Evolutionary conservation across 2,329 filamentous ascomycete species (phyloP), one percentile per base, ranked within the genome.

Genomic region (Immersiporthe knoxdaviesiana): DNA sequence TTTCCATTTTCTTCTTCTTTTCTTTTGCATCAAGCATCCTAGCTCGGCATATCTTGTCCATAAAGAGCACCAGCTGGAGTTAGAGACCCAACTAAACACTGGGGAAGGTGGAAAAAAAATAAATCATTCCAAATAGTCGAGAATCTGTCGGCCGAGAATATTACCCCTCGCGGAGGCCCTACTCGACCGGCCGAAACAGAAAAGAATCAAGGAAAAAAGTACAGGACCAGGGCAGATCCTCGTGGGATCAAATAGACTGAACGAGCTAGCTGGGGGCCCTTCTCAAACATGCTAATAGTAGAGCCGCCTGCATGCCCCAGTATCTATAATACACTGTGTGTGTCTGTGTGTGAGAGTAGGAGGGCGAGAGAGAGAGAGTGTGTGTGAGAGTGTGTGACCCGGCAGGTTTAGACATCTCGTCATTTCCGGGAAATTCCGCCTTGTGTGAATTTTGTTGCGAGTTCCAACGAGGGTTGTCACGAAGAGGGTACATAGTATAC

Each of bases 261-360:
- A 56, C 8, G 2, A 30, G 52, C 52, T 30, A 56, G 52, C 52
- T 16, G 32, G 52, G 12, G 27, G n/a, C n/a, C n/a, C 24, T 5
- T 18, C n/a, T n/a, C 44, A 2, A 30, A 56, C 24, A 56, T 7
- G 27, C 27, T 56, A n/a, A n/a, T n/a, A n/a, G n/a, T n/a, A 8
- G 27, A 56, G 52, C 52, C 52, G 52, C 52, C 24, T 56, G 52
- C 52, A 56, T 30, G 52, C 52, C 24, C 16, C 52, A 30, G 52
- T 18, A 30, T 30, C 24, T 30, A 56, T 30, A 30, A 30, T 56
- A 30, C 52, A 56, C n/a, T 7, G n/a, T 52, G n/a, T 52, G 47
- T 16, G 41, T 27, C 35, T 35, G 35, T 35, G 35, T 35, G 35
- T 35, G 35, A 4, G 35, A 4, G 35, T 8, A 8, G 4, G 35